These are phyloP conservation scores for Tilletia horrida DNA, from an alignment of 1,284 basidiomycete species.

Conservation along the genomic window DNA sequence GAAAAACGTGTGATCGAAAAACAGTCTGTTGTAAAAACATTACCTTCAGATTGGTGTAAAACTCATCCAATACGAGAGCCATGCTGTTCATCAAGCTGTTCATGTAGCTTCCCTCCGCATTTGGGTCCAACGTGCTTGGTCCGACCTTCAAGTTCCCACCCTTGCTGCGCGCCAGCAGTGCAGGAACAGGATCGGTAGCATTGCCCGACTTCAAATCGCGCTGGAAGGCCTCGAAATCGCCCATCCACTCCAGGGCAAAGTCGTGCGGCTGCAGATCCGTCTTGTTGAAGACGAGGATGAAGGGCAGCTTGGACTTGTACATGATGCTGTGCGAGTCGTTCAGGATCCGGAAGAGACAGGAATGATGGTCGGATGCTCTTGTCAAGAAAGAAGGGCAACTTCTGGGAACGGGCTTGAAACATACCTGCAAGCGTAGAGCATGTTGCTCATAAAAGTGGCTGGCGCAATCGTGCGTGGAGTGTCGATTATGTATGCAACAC, in stretches of 20 bases:
- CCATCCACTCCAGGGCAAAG: constrained; percentile 97
- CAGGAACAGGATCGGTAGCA: constrained; percentile 58
- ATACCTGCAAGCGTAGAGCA: constrained; percentile 96
- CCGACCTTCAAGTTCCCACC: constrained; percentile 22
- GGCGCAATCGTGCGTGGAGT: constrained; percentile 91
- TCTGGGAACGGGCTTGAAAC: constrained; percentile 53
- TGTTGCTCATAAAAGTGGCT: constrained; percentile 99
- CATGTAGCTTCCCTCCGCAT: constrained; percentile 95
- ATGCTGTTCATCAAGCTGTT: constrained; percentile 98
- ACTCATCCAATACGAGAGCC: constrained; percentile 96
- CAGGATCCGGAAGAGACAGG: not conserved
- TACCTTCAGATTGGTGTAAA: constrained; percentile 93
- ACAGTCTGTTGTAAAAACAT: constrained; percentile 26
- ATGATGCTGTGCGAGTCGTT: constrained; percentile 70
- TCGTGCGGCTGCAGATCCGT: constrained; percentile 83
- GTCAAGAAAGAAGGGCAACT: too few relatives aligned
- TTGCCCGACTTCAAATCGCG: constrained; percentile 57
- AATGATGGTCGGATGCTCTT: too few relatives aligned
- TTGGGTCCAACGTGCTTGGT: constrained; percentile 47
- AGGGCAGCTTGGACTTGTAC: constrained; percentile 96
- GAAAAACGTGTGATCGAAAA: not conserved
- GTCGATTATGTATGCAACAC: constrained; percentile 95
- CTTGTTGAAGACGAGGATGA: constrained; percentile 98
- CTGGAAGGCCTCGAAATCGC: constrained; percentile 79
- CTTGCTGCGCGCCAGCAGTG: constrained; percentile 20